Percentiles rank a stretch among this genome's conserved stretches.
These are phyloP conservation scores for Ascochyta koolunga DNA, from an alignment of 2,329 filamentous ascomycete genomes.

Conservation along the genomic window DNA sequence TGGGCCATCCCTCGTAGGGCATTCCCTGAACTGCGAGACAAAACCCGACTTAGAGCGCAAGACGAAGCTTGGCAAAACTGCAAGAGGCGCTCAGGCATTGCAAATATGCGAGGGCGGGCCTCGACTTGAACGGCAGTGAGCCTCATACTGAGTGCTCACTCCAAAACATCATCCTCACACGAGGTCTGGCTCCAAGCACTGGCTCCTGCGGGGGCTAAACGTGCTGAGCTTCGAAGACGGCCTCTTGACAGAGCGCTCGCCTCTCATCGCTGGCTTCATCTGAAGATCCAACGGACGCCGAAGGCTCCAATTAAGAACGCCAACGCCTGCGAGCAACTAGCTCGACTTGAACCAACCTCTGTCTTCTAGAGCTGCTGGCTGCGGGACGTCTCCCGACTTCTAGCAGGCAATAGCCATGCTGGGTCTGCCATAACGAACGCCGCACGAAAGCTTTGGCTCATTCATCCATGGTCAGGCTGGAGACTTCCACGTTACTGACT, in stretches of 20 bases:
- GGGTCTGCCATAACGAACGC: background rate
- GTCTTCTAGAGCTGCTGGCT: slow-evolving; percentile 2
- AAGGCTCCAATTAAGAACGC: background rate
- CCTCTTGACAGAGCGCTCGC: background rate
- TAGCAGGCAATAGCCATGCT: background rate
- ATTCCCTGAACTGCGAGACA: background rate
- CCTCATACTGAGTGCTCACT: background rate
- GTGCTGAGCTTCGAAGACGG: background rate
- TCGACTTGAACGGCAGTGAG: background rate
- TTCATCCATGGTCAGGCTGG: slow-evolving; percentile 1
- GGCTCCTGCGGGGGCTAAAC: background rate
- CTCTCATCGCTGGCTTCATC: slow-evolving; percentile 4
- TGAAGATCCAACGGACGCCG: background rate
- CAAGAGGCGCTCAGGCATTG: slow-evolving; percentile 5
- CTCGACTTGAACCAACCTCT: slow-evolving; percentile 8
- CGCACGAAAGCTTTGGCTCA: background rate
- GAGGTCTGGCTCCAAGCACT: slow-evolving; percentile 2
- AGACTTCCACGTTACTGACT: slow-evolving; percentile 4
- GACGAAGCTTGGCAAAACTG: background rate
- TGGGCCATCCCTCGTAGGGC: background rate
- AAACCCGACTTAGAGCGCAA: background rate
- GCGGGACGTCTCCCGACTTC: slow-evolving; percentile 26
- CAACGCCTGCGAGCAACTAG: slow-evolving; percentile 11
- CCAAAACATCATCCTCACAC: background rate
- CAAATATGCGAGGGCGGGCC: slow-evolving; percentile 6